phyloP scores from a whole-genome alignment of 306 rosid genomes.

The Cucurbita maxima region DNA sequence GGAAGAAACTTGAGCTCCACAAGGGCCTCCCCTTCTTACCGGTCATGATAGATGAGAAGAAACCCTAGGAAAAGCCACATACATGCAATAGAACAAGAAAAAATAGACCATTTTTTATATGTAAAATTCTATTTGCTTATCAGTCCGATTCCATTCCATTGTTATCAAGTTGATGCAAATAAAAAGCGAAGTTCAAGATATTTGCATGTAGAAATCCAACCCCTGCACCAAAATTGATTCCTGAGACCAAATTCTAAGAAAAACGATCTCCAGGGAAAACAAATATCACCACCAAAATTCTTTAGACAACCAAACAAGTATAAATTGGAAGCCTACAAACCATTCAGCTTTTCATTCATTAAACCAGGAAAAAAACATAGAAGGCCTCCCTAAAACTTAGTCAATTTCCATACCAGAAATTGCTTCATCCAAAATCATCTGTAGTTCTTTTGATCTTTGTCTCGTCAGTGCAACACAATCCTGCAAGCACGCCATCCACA shows the following conservation, averaged over 20 bases:
- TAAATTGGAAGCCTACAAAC: neutral
- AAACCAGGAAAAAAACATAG: neutral
- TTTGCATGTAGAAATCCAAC: neutral
- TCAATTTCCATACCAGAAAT: constrained; percentile 49
- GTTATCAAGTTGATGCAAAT: neutral
- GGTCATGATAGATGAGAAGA: too few relatives aligned
- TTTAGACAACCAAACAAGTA: neutral
- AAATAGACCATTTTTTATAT: too few relatives aligned
- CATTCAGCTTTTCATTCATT: neutral
- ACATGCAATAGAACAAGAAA: too few relatives aligned
- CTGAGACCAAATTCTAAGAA: neutral
- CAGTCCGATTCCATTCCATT: neutral
- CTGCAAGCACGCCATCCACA: constrained; percentile 33
- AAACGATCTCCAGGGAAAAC: neutral
- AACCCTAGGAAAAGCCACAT: too few relatives aligned
- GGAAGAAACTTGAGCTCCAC: too few relatives aligned
- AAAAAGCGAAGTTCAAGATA: neutral
- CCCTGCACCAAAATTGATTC: neutral
- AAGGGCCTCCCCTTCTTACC: too few relatives aligned
- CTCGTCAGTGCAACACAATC: constrained; percentile 64
- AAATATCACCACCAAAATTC: neutral
- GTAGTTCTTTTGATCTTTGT: constrained; percentile 66
- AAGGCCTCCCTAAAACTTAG: constrained; percentile 16
- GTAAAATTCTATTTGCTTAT: neutral
- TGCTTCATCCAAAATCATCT: constrained; percentile 40